Evolutionary conservation across 2,329 filamentous ascomycete genomes (phyloP), one percentile per base, ranked within the genome.

Genomic region (Penicillium hesseltinei): DNA sequence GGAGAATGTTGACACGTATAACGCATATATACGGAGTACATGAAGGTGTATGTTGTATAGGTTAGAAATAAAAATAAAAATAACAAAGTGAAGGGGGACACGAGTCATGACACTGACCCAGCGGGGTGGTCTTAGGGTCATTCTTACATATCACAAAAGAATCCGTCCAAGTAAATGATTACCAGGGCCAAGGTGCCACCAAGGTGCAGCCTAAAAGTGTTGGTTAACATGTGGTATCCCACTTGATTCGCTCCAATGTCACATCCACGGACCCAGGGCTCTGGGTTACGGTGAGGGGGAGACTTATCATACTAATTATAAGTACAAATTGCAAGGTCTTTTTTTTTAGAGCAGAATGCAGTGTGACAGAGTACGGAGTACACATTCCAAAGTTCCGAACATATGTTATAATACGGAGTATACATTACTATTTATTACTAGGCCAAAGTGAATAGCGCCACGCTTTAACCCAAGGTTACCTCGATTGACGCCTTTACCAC

Each of bases 261-360:
- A 6, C 48, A 27, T 19, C 49, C 27, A 31, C 21, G 38, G 39
- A 55, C 53, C 53, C 53, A 19, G 39, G n/a, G n/a, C n/a, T 38
- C 21, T 45, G 53, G 53, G 33, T 54, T 54, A 13, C 45, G 52
- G 52, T 50, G 51, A 54, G 27, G 33, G 35, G 39, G 13, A 13
- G 25, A 19, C 19, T 44, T 10, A 29, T 29, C 25, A 27, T 7
- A 8, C 7, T 27, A 23, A 23, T 23, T 23, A 4, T 23, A 23
- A 23, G 11, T 17, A 36, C 23, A 36, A 35, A 25, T 48, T 48
- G 17, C 3, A 25, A 10, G 45, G 15, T 11, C 25, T 27, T 8
- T 36, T 36, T 35, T 33, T 6, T 13, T 3, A 17, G 13, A 19
- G 19, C 19, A 35, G 15, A 35, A 48, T 48, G 31, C 9, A 36